phyloP scores from a whole-genome alignment of 2,329 filamentous ascomycete genomes.

The Verticillium longisporum region DNA sequence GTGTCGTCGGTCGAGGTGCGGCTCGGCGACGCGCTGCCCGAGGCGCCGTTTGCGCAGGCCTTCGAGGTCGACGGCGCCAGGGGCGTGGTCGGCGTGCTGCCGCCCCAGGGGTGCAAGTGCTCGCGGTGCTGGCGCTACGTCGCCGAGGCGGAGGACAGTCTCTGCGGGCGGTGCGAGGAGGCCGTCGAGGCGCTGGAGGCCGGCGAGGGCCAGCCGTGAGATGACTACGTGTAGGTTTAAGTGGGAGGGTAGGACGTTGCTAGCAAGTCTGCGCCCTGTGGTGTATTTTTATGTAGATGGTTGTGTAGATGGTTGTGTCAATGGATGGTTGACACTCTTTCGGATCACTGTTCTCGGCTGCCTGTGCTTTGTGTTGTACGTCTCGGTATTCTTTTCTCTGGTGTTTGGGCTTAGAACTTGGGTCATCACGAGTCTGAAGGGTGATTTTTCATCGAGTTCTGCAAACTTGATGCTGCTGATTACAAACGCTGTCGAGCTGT shows the following conservation, averaged over 20 bases:
- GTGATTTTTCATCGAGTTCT: too few relatives aligned
- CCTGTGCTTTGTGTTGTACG: too few relatives aligned
- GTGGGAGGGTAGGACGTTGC: not conserved
- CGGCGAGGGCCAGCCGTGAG: not conserved
- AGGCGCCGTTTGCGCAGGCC: constrained; percentile 34
- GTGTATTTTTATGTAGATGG: too few relatives aligned
- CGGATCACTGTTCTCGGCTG: too few relatives aligned
- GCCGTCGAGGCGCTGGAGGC: not conserved
- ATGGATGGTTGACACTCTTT: too few relatives aligned
- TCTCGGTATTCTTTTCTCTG: too few relatives aligned
- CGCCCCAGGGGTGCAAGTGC: constrained; percentile 62
- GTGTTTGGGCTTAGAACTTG: too few relatives aligned
- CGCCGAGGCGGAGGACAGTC: constrained; percentile 53
- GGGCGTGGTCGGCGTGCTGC: constrained; percentile 36
- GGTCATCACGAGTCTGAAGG: too few relatives aligned
- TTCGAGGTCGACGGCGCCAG: constrained; percentile 29
- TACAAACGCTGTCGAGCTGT: too few relatives aligned
- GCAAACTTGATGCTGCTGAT: too few relatives aligned
- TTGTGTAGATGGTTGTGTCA: too few relatives aligned
- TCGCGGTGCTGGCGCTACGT: constrained; percentile 83
- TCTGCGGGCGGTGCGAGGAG: constrained; percentile 70
- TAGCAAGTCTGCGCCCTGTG: too few relatives aligned
- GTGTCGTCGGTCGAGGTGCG: constrained; percentile 57
- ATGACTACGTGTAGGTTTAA: not conserved
- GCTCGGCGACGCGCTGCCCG: constrained; percentile 13